phyloP scores from a whole-genome alignment of 164 flowering plant genomes.

The Warburgia ugandensis region DNA sequence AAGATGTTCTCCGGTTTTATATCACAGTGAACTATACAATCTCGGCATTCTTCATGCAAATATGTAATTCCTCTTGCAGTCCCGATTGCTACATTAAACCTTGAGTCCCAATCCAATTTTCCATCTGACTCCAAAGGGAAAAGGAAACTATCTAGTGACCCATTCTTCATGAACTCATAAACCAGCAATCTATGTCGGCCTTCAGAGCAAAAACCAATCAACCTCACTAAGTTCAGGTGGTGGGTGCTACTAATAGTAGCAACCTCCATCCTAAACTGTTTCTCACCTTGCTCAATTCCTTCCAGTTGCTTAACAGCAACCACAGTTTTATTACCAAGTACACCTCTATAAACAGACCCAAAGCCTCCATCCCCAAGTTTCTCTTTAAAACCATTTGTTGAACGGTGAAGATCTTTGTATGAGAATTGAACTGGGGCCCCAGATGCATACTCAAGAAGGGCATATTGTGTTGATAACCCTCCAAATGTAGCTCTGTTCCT shows the following conservation, averaged over 20 bases:
- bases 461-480: constrained; percentile 22
- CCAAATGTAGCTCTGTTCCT: constrained; percentile 23
- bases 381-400: constrained; percentile 31
- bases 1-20: constrained; percentile 87
- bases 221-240: constrained; percentile 32
- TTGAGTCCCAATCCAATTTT: constrained; percentile 50
- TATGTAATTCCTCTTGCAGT: constrained; percentile 79
- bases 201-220: constrained; percentile 38
- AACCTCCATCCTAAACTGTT: constrained; percentile 37
- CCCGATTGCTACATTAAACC: constrained; percentile 67
- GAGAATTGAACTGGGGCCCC: constrained; percentile 39
- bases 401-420: constrained; percentile 29
- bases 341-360: constrained; percentile 30
- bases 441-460: constrained; percentile 35
- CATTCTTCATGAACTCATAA: constrained; percentile 36
- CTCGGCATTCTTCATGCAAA: constrained; percentile 85
- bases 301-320: constrained; percentile 33
- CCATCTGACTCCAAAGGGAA: constrained; percentile 22
- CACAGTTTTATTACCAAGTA: constrained; percentile 25
- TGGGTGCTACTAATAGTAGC: constrained; percentile 37
- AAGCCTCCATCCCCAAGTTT: constrained; percentile 35
- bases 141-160: constrained; percentile 28
- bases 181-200: constrained; percentile 35
- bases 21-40: constrained; percentile 82
- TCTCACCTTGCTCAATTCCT: constrained; percentile 41